Conservation (phyloP, 208 protist genomes). For the Trichomonas gallinae region DNA sequence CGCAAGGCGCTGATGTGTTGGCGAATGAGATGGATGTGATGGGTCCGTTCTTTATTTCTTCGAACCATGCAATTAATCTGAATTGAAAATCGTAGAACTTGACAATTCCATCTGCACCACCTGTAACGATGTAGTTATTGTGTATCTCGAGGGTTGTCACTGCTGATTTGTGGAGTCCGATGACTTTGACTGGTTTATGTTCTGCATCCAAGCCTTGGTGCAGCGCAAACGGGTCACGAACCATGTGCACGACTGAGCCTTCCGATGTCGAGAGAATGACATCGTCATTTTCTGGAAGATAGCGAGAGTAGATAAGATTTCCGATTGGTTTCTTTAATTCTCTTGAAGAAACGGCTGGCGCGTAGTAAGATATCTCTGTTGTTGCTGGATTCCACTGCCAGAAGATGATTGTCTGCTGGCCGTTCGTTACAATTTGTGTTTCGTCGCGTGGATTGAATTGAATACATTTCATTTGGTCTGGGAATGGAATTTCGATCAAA, state of each 20-base stretch:
- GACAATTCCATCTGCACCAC: constrained; percentile 71
- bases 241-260: background rate
- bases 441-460: constrained; percentile 21
- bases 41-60: constrained; percentile 69
- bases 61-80: constrained; percentile 74
- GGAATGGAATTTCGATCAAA: constrained; percentile 17
- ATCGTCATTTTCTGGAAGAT: constrained; percentile 13
- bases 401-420: background rate
- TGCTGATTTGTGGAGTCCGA: background rate
- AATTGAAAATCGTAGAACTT: constrained; percentile 75
- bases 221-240: background rate
- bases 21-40: constrained; percentile 71
- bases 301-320: background rate
- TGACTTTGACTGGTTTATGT: constrained; percentile 19
- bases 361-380: background rate
- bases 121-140: constrained; percentile 58
- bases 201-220: background rate
- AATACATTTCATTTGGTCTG: background rate
- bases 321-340: constrained; percentile 14
- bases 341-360: background rate
- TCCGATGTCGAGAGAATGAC: background rate
- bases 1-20: background rate
- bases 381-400: background rate
- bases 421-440: constrained; percentile 11
- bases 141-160: background rate